Conservation (phyloP, 306 rosid genomes). For the Benincasa hispida region DNA sequence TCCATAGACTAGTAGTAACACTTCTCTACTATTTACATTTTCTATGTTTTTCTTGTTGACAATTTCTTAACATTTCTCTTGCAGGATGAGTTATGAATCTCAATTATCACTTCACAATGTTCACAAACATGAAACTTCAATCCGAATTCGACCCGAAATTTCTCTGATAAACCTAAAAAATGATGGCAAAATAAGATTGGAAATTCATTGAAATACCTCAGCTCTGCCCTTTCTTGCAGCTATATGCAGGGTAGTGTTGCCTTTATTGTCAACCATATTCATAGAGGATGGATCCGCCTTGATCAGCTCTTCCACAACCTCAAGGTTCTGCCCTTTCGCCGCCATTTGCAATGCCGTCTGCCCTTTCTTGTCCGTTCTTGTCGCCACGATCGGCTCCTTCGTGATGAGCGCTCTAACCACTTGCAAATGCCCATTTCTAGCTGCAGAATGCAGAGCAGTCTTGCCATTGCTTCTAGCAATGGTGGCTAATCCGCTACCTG, state of each 20-base stretch:
- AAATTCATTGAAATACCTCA: constrained; percentile 31
- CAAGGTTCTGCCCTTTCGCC: constrained; percentile 70
- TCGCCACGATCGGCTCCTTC: constrained; percentile 48
- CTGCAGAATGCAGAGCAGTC: constrained; percentile 87
- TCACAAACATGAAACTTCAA: background rate
- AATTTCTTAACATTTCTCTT: no score
- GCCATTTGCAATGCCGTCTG: constrained; percentile 99
- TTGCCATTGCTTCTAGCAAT: constrained; percentile 91
- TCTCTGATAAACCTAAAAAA: background rate
- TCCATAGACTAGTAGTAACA: no score
- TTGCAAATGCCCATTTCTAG: constrained; percentile 76
- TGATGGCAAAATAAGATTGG: background rate
- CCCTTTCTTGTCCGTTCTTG: constrained; percentile 72
- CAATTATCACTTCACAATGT: background rate
- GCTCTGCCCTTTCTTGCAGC: constrained; percentile 73
- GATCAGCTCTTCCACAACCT: constrained; percentile 60
- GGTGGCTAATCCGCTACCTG: constrained; percentile 69
- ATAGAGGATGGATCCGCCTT: constrained; percentile 42
- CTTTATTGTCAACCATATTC: constrained; percentile 67
- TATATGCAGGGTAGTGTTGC: constrained; percentile 76
- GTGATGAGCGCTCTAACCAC: constrained; percentile 50
- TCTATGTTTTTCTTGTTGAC: no score
- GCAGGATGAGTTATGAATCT: background rate
- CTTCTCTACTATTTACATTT: no score
- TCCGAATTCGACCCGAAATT: background rate